Evolutionary conservation across 768 basidiomycete genomes (phyloP), one percentile per base, ranked within the genome.

Genomic region (Agaricus subrufescens): DNA sequence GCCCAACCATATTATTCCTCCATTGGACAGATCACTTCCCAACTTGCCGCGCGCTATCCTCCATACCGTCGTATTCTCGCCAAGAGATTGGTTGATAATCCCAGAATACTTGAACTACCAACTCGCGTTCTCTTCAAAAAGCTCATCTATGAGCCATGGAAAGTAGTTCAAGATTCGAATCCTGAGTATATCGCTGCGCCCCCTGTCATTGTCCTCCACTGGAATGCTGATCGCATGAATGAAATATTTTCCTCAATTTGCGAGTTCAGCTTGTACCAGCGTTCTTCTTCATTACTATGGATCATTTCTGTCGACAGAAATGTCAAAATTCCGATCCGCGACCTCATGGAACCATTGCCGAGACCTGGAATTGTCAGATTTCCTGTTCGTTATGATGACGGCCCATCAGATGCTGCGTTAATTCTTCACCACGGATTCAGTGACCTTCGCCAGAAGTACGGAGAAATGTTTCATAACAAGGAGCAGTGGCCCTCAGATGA

Each of bases 141-240:
- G 9, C 58, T 70, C n/a, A 58, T 71, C 11, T 49, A 63, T 11
- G 54, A 62, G 11, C 65, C 65, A 4, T 57, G 67, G 10, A 46
- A 47, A 11, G 52, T n/a, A 19, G 45, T 58, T 10, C 45, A 48
- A 8, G 38, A 63, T 5, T 50, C 65, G 4, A 30, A 49, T 30
- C 47, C 47, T 19, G 30, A 34, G n/a, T 49, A 34, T 34, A 14
- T 49, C 30, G 10, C 29, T n/a, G 34, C 6, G 14, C 31, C 47
- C 29, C 31, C 30, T 3, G 29, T 49, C 15, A 49, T 49, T 34
- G n/a, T 49, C 3, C 12, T 49, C 31, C 37, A 23, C 25, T 29
- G 23, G 8, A 6, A 39, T 27, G 25, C 31, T 31, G 31, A 31
- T 31, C 10, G 31, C 10, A 31, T 31, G 31, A 31, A 31, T 4